Base-by-base conservation (phyloP, 2,329 filamentous ascomycete genomes). In the Xylariaceae sp. region DNA sequence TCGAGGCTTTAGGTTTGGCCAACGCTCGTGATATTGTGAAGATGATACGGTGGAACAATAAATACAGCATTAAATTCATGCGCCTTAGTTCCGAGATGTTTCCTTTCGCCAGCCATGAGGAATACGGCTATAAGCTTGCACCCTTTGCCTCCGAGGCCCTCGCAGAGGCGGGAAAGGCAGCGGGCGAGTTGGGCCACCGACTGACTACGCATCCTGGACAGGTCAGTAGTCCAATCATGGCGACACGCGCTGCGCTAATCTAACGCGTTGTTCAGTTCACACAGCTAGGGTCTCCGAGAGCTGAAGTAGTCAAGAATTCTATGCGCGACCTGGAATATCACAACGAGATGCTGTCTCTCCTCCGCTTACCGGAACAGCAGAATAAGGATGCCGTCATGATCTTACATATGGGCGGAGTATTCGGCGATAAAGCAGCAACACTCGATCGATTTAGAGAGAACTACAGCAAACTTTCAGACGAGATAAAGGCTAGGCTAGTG, bases 71-170 rank as follows among this genome's bases (percentile, higher is more conserved):
- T 75, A 93, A 87, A 65, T 97, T 98, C 72, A 86, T 98, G 84
- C 86, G 94, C 1, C 79, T 98, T 17, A 96, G 91, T 65, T 96
- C 91, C 52, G 94, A 97, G 66, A 97, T 97, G 90, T 98, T 98
- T 63, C 94, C 94, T 0, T 97, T 97, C 72, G 94, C 94, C 1
- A 96, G 91, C 63, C 94, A 98, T 68, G 82, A 84, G 21, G 89
- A 91, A 60, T 89, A 96, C 64, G 94, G 93, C 0, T 98, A 98
- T 73, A 89, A 86, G 65, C 80, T 98, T 11, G 87, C 87, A 0
- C 88, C 90, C 0, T 97, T 97, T 71, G 94, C 93, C 0, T 85
- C 90, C 0, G 87, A 92, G 12, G 86, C 84, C 0, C 79, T 98
- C 8, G 88, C 84, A 2, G 88, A 93, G 63, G 91, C 85, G 6